These are phyloP conservation scores for Pythium dissimile DNA, from an alignment of 352 stramenopile species.

Conservation along the genomic window DNA sequence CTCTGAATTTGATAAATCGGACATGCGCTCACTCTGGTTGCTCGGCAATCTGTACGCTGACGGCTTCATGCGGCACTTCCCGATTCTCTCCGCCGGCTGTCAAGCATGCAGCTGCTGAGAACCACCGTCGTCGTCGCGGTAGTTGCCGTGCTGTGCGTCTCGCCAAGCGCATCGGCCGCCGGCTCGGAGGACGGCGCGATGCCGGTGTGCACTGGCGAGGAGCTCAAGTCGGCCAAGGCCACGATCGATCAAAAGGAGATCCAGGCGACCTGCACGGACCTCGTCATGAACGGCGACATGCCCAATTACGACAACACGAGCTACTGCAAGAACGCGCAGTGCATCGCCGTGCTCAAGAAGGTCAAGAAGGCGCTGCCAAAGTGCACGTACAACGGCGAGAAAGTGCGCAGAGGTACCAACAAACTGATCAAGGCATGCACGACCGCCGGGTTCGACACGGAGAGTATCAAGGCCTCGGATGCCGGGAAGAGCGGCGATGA, in stretches of 20 bases:
- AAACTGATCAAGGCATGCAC: constrained; percentile 9
- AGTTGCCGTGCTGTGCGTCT: not conserved
- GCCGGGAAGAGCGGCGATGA: not conserved
- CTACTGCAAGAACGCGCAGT: constrained; percentile 1
- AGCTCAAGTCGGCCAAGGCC: not conserved
- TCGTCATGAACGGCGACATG: not conserved
- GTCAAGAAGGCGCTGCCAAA: constrained; percentile 11
- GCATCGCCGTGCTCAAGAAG: constrained; percentile 4
- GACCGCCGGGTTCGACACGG: not conserved
- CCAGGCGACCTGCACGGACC: not conserved
- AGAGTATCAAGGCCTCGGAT: not conserved
- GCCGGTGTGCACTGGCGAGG: not conserved
- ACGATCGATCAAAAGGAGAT: not conserved
- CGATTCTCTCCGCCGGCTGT: not conserved
- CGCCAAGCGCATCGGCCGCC: not conserved
- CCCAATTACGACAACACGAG: constrained; percentile 6
- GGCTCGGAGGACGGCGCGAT: not conserved
- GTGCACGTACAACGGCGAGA: constrained; percentile 11
- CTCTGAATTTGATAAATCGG: no score
- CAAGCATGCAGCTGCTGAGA: not conserved
- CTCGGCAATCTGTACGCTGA: no score
- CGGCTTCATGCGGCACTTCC: no score
- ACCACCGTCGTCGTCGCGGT: not conserved
- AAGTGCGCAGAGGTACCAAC: constrained; percentile 2
- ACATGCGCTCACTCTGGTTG: no score